These are phyloP conservation scores for Phytopythium vexans DNA, from an alignment of 352 stramenopile genomes.

Conservation along the genomic window DNA sequence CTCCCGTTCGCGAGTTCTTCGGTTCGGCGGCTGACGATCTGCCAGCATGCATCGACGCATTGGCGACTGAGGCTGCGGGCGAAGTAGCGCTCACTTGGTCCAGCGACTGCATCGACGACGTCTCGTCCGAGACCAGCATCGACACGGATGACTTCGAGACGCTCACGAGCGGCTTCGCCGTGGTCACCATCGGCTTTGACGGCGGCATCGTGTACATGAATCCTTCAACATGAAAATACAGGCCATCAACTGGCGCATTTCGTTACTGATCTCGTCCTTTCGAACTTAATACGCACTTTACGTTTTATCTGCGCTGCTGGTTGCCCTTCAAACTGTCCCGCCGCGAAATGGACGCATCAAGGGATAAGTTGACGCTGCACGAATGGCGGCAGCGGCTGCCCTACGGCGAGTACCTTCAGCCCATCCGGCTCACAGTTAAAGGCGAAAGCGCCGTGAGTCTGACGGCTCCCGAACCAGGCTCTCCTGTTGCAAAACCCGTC, in stretches of 20 bases:
- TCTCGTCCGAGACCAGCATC: constrained; percentile 56
- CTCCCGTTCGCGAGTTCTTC: constrained; percentile 54
- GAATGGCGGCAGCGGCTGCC: constrained; percentile 30
- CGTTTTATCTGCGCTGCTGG: too few relatives aligned
- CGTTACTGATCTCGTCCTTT: not conserved
- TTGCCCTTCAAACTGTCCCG: too few relatives aligned
- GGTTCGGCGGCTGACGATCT: constrained; percentile 34
- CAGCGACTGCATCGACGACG: constrained; percentile 34
- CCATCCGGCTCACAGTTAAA: constrained; percentile 35
- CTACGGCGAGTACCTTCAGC: constrained; percentile 43
- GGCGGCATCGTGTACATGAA: constrained; percentile 56
- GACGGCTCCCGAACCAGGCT: not conserved
- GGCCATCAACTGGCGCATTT: not conserved
- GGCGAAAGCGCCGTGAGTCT: not conserved
- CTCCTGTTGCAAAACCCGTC: not conserved
- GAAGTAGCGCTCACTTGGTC: constrained; percentile 37
- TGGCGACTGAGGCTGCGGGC: constrained; percentile 40
- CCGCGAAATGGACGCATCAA: too few relatives aligned
- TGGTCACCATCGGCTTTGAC: constrained; percentile 52
- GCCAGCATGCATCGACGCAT: constrained; percentile 49
- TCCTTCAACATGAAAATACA: constrained; percentile 1
- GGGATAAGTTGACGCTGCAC: constrained; percentile 10
- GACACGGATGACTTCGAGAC: constrained; percentile 52
- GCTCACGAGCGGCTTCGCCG: constrained; percentile 43
- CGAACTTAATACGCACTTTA: too few relatives aligned